Base-by-base conservation (phyloP, 2,329 filamentous ascomycete genomes). In the Penicillium sp. region DNA sequence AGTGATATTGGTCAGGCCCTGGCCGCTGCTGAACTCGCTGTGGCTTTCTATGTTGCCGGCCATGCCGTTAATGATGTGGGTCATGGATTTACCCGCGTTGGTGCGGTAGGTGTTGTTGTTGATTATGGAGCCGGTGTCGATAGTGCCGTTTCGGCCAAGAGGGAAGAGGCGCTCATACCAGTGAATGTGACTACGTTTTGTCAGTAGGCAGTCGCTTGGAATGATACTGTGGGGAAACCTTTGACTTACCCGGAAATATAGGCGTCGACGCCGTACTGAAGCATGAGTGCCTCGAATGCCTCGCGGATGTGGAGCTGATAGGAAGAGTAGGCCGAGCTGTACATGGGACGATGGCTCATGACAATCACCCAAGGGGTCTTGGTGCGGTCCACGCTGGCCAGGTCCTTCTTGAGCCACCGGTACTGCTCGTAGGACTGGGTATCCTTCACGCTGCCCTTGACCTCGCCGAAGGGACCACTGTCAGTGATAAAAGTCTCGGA, bases 11-110 rank as follows among this genome's bases (percentile, higher is more conserved):
- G 67, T 53, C 7, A 62, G 15, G 0, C 46, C 46, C 53, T 71
- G 44, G 17, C 59, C 62, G 3, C 43, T 43, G 34, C 52, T 50
- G 10, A 76, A 54, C 2, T 59, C 64, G 45, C 62, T 68, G 58
- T 77, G 74, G 41, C 67, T 71, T 48, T 76, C 74, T 29, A 76
- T 68, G 45, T 76, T 76, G 15, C 74, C 74, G 3, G 74, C 74
- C 64, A 73, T 72, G n/a, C 74, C 74, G 51, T 76, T 77, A 56
- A 73, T 62, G 21, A 77, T 60, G 42, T 76, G 72, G 2, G 71
- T 73, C 44, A 77, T 70, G 13, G 71, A 74, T 16, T 60, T 63
- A 31, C 74, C 73, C 1, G 70, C 60, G 47, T 74, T 75, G 38
- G 68, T 67, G 32, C 54, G 49, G 59, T 75, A 77, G 7, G 72